These are phyloP conservation scores for Deinandra increscens DNA, from an alignment of 129 eudicot genomes.

Conservation along the genomic window DNA sequence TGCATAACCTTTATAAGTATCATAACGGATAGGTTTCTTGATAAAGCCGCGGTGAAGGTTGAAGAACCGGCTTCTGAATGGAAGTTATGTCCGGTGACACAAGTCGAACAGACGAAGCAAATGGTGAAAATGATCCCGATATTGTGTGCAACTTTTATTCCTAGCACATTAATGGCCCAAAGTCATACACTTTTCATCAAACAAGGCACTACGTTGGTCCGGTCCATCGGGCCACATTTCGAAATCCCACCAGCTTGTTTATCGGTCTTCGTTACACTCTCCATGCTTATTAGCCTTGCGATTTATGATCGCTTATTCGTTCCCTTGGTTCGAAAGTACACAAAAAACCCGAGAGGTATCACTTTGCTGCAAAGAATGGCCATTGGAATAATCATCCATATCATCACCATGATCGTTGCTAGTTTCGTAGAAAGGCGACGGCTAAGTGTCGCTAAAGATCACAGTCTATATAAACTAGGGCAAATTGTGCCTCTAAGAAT, in stretches of 20 bases:
- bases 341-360: constrained; percentile 68
- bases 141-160: constrained; percentile 44
- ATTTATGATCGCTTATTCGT: constrained; percentile 57
- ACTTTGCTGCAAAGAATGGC: constrained; percentile 61
- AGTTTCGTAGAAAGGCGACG: constrained; percentile 45
- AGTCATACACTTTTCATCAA: constrained; percentile 54
- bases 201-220: constrained; percentile 55
- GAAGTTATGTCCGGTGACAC: constrained; percentile 55
- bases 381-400: constrained; percentile 46
- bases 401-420: constrained; percentile 43
- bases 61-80: constrained; percentile 33
- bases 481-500: constrained; percentile 55
- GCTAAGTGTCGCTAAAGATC: constrained; percentile 28
- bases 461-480: constrained; percentile 28
- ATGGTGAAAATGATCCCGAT: constrained; percentile 64
- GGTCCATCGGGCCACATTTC: constrained; percentile 51
- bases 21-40: constrained; percentile 39
- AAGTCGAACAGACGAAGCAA: constrained; percentile 67
- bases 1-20: neutral
- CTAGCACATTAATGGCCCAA: constrained; percentile 55
- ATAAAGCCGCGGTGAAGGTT: constrained; percentile 49
- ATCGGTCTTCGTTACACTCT: constrained; percentile 46
- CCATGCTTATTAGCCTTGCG: constrained; percentile 47
- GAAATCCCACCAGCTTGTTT: constrained; percentile 67
- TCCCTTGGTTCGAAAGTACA: constrained; percentile 42